Percentiles rank a stretch among this genome's conserved stretches.
phyloP scores from a whole-genome alignment of 169 alveolate genomes.

The Ichthyophthirius multifiliis region DNA sequence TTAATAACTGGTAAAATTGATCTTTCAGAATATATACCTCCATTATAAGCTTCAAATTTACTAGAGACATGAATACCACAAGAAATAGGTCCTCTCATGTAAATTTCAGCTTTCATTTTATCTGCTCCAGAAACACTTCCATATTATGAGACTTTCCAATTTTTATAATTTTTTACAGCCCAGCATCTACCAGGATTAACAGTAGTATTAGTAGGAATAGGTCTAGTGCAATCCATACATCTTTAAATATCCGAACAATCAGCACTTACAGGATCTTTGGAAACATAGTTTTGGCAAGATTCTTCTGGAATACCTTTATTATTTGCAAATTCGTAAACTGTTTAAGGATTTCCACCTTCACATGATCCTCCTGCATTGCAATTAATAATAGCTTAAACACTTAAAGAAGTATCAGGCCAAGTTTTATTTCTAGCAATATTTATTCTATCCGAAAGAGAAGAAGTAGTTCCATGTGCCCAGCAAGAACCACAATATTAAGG shows the following conservation, averaged over 20 bases:
- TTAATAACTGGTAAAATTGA: constrained; percentile 37
- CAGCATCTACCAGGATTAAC: constrained; percentile 36
- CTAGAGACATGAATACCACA: constrained; percentile 70
- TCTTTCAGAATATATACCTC: constrained; percentile 64
- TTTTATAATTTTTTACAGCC: constrained; percentile 50
- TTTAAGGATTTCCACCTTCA: constrained; percentile 82
- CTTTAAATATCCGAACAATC: constrained; percentile 42
- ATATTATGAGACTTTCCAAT: constrained; percentile 59
- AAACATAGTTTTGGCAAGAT: constrained; percentile 70
- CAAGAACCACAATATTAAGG: constrained; percentile 86
- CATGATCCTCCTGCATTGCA: constrained; percentile 87
- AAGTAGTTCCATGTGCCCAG: constrained; percentile 61
- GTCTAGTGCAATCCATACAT: constrained; percentile 62
- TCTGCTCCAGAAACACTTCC: constrained; percentile 59
- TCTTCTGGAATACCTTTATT: constrained; percentile 69
- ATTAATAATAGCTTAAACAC: constrained; percentile 74
- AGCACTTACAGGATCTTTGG: constrained; percentile 45
- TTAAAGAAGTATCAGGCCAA: constrained; percentile 58
- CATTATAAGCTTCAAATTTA: constrained; percentile 56
- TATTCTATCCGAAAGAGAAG: constrained; percentile 82
- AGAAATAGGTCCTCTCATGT: constrained; percentile 70
- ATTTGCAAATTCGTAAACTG: constrained; percentile 64
- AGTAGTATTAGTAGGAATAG: constrained; percentile 45
- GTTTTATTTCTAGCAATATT: constrained; percentile 65
- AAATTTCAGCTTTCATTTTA: constrained; percentile 76